These are phyloP conservation scores for Tolypocladium capitatum DNA, from an alignment of 2,329 filamentous ascomycete genomes.

Conservation along the genomic window DNA sequence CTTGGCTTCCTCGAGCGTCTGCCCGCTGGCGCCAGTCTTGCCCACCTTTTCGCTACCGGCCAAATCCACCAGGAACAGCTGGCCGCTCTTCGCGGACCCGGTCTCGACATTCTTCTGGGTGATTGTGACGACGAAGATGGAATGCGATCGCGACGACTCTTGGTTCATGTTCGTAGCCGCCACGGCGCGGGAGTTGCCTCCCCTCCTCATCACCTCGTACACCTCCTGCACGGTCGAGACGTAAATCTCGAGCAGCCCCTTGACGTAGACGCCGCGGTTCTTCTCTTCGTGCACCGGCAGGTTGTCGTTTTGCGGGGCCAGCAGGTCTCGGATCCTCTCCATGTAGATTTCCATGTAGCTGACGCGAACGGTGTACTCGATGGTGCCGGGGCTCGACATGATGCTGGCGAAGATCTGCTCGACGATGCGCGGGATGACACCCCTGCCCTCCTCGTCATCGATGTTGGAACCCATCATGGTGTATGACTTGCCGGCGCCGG, in stretches of 20 bases:
- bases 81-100: conserved; percentile 87
- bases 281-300: conserved; percentile 97
- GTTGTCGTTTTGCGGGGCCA: conserved; percentile 90
- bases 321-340: conserved; percentile 90
- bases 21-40: conserved; percentile 94
- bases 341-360: conserved; percentile 99
- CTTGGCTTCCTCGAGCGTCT: conserved; percentile 95
- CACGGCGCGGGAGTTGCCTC: conserved; percentile 79
- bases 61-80: conserved; percentile 94
- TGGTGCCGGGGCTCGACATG: conserved; percentile 77
- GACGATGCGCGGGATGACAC: conserved; percentile 92
- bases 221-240: conserved; percentile 92
- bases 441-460: conserved; percentile 74
- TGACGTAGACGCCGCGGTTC: conserved; percentile 90
- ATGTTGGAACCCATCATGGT: conserved; percentile 81
- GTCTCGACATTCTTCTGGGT: conserved; percentile 97
- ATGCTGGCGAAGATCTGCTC: conserved; percentile 97
- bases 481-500: conserved; percentile 95
- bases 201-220: conserved; percentile 90
- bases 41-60: conserved; percentile 97
- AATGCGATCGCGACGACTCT: conserved; percentile 94
- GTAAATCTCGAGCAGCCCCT: conserved; percentile 87
- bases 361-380: conserved; percentile 96
- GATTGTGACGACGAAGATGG: conserved; percentile 93
- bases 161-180: conserved; percentile 98